Base-by-base conservation (phyloP, 768 basidiomycete species). In the Floccularia luteovirens region DNA sequence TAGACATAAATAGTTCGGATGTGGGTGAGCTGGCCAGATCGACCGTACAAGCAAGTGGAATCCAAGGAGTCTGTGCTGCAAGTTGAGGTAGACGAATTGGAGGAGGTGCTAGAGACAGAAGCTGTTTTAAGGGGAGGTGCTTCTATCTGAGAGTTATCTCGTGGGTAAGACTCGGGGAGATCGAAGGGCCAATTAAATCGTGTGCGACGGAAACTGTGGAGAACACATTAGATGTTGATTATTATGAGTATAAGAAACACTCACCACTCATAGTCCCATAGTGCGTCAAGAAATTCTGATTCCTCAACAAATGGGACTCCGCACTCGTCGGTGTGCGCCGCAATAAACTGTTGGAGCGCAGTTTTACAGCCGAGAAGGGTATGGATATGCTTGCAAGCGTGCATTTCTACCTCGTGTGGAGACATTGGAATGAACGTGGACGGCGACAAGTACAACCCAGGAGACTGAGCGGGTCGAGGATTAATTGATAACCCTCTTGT, bases 101-200 rank as follows among this genome's bases (percentile, higher is more conserved):
- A n/a, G n/a, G n/a, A n/a, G n/a, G n/a, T n/a, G n/a, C n/a, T n/a
- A n/a, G n/a, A n/a, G n/a, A n/a, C n/a, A n/a, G n/a, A n/a, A n/a
- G n/a, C n/a, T n/a, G n/a, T n/a, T n/a, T n/a, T n/a, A n/a, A n/a
- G n/a, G n/a, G n/a, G n/a, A n/a, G n/a, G n/a, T n/a, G n/a, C n/a
- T n/a, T n/a, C n/a, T n/a, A n/a, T n/a, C n/a, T n/a, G n/a, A n/a
- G n/a, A n/a, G n/a, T n/a, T n/a, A n/a, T n/a, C n/a, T n/a, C n/a
- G n/a, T n/a, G n/a, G n/a, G 27, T 44, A 22, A 54, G 22, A 34
- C 54, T 69, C 70, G 39, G 62, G 55, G 22, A 59, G 54, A 31
- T 74, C 70, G 28, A 67, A 60, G 4, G 81, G 79, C 82, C 81
- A 85, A 49, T 82, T 75, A 54, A 85, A 75, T 30, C 83, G 75